phyloP scores from a whole-genome alignment of 2,329 filamentous ascomycete species.

The Raffaelea albimanens region DNA sequence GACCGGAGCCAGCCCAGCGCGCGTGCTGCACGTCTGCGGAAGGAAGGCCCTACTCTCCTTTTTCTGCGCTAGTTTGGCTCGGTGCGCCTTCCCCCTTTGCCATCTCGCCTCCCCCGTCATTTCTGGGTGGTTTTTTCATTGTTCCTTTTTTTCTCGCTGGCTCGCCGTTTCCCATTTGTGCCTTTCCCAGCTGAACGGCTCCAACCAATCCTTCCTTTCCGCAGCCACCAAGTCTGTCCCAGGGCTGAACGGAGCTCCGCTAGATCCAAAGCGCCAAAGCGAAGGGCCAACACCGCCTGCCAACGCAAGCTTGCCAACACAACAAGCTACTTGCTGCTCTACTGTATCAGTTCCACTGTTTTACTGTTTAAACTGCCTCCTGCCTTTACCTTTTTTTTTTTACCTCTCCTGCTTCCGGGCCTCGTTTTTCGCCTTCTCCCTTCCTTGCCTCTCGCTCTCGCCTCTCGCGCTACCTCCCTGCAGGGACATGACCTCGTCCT shows the following conservation, averaged over 20 bases:
- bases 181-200: conserved; percentile 6
- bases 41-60: conserved; percentile 1
- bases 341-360: no score
- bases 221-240: background rate
- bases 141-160: background rate
- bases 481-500: background rate
- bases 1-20: no score
- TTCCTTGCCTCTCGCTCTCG: background rate
- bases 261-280: background rate
- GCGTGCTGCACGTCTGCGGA: no score
- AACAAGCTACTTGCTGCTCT: no score
- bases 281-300: no score
- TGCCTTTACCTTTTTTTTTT: conserved; percentile 6
- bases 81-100: background rate
- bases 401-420: background rate
- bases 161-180: background rate
- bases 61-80: conserved; percentile 4
- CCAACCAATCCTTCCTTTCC: background rate
- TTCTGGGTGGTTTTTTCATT: background rate
- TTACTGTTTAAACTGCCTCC: background rate
- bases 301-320: no score
- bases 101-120: background rate
- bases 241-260: conserved; percentile 4
- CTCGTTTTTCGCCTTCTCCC: background rate
- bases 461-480: background rate